Percentiles rank a stretch among this genome's conserved stretches.
These are phyloP conservation scores for Pyrenochaeta sp. DNA, from an alignment of 2,329 filamentous ascomycete species.

Conservation along the genomic window DNA sequence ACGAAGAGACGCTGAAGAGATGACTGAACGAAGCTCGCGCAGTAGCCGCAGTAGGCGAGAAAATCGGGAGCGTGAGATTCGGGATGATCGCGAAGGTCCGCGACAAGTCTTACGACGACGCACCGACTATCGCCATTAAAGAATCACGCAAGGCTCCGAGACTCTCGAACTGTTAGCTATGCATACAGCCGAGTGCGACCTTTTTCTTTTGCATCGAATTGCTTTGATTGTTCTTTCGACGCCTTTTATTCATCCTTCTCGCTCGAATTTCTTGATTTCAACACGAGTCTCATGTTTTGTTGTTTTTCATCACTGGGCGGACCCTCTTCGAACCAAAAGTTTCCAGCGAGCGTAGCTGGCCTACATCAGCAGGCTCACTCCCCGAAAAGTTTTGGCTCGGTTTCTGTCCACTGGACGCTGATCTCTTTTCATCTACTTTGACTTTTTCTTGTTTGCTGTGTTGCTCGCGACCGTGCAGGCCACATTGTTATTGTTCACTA, in stretches of 20 bases:
- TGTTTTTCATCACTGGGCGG: slow-evolving; percentile 11
- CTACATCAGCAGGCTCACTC: slow-evolving; percentile 7
- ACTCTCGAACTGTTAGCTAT: background rate
- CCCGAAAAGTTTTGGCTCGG: slow-evolving; percentile 27
- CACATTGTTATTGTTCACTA: slow-evolving; percentile 48
- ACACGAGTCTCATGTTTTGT: slow-evolving; percentile 5
- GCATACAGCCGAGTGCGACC: background rate
- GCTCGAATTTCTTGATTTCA: slow-evolving; percentile 6
- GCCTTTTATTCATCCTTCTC: slow-evolving; percentile 16
- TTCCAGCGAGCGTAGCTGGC: slow-evolving; percentile 17
- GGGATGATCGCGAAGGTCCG: slow-evolving; percentile 23
- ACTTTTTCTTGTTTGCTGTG: slow-evolving; percentile 33
- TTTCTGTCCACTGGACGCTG: slow-evolving; percentile 21
- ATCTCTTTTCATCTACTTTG: slow-evolving; percentile 31
- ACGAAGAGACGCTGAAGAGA: slow-evolving; percentile 41
- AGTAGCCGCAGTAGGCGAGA: slow-evolving; percentile 37
- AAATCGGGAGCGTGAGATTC: slow-evolving; percentile 14
- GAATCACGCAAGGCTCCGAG: background rate
- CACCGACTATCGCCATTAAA: slow-evolving; percentile 26
- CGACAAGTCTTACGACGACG: slow-evolving; percentile 34
- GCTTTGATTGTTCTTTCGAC: too few species aligned
- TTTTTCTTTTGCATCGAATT: too few species aligned
- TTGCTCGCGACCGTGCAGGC: slow-evolving; percentile 41
- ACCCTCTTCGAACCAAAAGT: slow-evolving; percentile 23
- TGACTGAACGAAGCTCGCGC: slow-evolving; percentile 35